Evolutionary conservation across 495 filamentous ascomycete genomes (phyloP), one percentile per base, ranked within the genome.

Genomic region (Thermothielavioides terrestris): DNA sequence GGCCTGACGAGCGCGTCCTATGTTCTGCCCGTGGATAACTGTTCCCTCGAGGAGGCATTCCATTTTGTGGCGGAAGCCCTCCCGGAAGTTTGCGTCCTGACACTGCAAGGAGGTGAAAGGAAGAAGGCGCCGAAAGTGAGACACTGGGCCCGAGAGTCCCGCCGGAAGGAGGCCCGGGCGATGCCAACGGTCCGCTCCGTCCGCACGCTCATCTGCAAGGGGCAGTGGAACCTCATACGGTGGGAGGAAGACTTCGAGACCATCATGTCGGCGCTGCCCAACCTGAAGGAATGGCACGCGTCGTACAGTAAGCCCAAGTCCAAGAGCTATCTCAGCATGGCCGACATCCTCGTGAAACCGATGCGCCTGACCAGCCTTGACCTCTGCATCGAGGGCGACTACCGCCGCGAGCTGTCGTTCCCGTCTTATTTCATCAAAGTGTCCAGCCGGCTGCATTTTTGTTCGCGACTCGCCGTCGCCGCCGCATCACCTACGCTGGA

Each of bases 161-260:
- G 52, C n/a, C 40, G 49, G 17, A 45, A 35, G 40, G 47, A 49
- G 28, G 21, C 47, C 36, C 44, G 64, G 54, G 43, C 50, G 26
- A 57, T 66, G 65, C 53, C 64, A 42, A 49, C 57, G 31, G 55
- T 63, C 8, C 44, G 54, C 7, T 67, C 65, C 4, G 61, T 79
- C 39, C 69, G 72, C 43, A 84, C 81, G 0, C 73, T 88, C 30
- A 77, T 86, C 42, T 78, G 82, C 66, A 84, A 82, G 55, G 83
- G 83, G 5, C 78, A 85, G 46, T 88, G 84, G 84, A 88, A 86
- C 55, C 73, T 88, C 26, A 82, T 86, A 59, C 74, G 83, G 40
- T 69, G 77, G n/a, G 62, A 74, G 11, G 69, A 74, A n/a, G 80
- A 86, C 65, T 86, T 82, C 62, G 64, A 71, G 46, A 70, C 67